phyloP scores from a whole-genome alignment of 2,329 filamentous ascomycete species.

The Rhynchosporium secalis region DNA sequence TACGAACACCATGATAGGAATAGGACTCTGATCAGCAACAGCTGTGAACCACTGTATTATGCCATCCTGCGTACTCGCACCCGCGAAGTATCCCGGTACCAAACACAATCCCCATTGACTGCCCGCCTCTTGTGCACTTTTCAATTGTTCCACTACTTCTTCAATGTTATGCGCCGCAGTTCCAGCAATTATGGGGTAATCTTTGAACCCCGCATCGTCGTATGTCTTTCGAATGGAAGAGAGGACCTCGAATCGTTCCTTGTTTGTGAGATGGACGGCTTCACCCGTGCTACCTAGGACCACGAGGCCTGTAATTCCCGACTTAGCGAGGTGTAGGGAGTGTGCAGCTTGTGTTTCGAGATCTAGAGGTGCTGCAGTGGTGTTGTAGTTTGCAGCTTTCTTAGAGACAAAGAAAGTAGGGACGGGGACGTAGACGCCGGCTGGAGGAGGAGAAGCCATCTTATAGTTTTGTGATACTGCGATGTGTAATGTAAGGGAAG shows the following conservation, averaged over 20 bases:
- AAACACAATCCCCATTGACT: conserved; percentile 64
- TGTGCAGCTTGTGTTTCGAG: conserved; percentile 57
- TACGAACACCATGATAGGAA: conserved; percentile 59
- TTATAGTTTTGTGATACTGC: background rate
- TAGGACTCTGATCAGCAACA: conserved; percentile 59
- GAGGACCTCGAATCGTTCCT: conserved; percentile 57
- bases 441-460: conserved; percentile 37
- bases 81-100: conserved; percentile 65
- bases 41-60: conserved; percentile 60
- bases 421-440: conserved; percentile 50
- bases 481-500: background rate
- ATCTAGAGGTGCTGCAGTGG: conserved; percentile 46
- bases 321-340: conserved; percentile 58
- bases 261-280: conserved; percentile 58
- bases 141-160: conserved; percentile 53
- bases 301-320: conserved; percentile 61
- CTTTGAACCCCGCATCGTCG: conserved; percentile 54
- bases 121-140: conserved; percentile 53
- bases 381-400: conserved; percentile 33
- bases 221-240: conserved; percentile 54
- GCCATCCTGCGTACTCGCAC: conserved; percentile 56
- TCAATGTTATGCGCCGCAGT: conserved; percentile 58
- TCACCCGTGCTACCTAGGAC: conserved; percentile 64
- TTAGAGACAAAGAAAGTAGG: conserved; percentile 58
- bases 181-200: conserved; percentile 61